These are phyloP conservation scores for Sutorius eximius DNA, from an alignment of 1,284 basidiomycete species.

Conservation along the genomic window DNA sequence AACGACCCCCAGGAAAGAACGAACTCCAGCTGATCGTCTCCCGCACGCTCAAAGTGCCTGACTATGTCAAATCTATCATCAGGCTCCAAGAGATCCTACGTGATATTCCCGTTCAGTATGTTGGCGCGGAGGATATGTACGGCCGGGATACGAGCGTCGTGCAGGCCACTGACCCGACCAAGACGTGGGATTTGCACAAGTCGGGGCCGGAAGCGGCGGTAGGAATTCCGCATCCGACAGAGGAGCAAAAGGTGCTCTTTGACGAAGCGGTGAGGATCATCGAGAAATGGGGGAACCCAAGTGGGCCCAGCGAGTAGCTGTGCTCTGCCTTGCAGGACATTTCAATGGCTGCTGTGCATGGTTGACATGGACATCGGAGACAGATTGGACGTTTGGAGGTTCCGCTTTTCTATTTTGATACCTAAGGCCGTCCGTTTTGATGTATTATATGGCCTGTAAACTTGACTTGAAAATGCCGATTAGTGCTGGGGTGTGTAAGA, in stretches of 20 bases:
- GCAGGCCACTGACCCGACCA: background rate
- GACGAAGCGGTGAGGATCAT: slow-evolving; percentile 67
- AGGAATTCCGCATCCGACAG: slow-evolving; percentile 52
- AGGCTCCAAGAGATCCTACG: slow-evolving; percentile 57
- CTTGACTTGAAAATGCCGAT: no score
- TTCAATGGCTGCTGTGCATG: background rate
- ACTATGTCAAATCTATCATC: slow-evolving; percentile 46
- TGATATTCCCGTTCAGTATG: slow-evolving; percentile 52
- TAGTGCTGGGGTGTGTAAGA: no score
- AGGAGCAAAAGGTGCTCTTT: slow-evolving; percentile 63
- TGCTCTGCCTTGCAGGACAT: background rate
- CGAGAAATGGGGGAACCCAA: slow-evolving; percentile 39
- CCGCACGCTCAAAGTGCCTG: slow-evolving; percentile 33
- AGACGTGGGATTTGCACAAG: background rate
- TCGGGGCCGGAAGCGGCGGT: slow-evolving; percentile 59
- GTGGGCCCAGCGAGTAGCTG: background rate
- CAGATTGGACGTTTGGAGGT: no score
- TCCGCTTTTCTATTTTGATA: no score
- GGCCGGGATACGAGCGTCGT: slow-evolving; percentile 65
- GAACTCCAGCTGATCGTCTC: background rate
- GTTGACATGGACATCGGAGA: no score
- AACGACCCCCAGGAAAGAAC: slow-evolving; percentile 50
- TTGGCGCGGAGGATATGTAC: slow-evolving; percentile 69
- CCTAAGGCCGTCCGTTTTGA: no score
- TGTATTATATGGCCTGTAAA: no score